These are phyloP conservation scores for Naegleria lovaniensis DNA, from an alignment of 208 protist genomes.

Conservation along the genomic window DNA sequence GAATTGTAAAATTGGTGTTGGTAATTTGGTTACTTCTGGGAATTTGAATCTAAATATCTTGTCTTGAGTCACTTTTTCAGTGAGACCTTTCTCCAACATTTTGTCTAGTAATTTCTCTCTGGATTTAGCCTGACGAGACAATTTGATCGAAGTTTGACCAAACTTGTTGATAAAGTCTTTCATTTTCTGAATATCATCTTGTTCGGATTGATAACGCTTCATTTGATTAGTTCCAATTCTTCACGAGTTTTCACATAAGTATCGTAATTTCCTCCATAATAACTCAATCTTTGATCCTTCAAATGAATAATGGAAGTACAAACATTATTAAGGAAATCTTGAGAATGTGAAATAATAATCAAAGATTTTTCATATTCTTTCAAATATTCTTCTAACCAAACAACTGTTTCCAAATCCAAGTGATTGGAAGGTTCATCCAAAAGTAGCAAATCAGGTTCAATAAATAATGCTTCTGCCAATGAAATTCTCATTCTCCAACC, in stretches of 20 bases:
- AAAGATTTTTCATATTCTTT: slow-evolving; percentile 85
- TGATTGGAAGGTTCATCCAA: slow-evolving; percentile 77
- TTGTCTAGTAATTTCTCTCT: slow-evolving; percentile 81
- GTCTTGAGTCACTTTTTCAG: slow-evolving; percentile 60
- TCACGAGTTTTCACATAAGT: slow-evolving; percentile 74
- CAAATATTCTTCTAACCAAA: slow-evolving; percentile 95
- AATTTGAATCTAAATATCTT: slow-evolving; percentile 79
- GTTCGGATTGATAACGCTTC: slow-evolving; percentile 72
- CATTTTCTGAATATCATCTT: slow-evolving; percentile 63
- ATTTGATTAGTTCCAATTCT: slow-evolving; percentile 74
- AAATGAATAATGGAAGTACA: slow-evolving; percentile 80
- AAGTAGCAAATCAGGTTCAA: slow-evolving; percentile 45
- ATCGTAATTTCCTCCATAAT: slow-evolving; percentile 81
- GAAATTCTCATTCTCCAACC: slow-evolving; percentile 96
- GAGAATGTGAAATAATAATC: slow-evolving; percentile 93
- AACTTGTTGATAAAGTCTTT: slow-evolving; percentile 86
- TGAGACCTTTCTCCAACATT: slow-evolving; percentile 65
- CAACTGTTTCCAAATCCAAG: slow-evolving; percentile 85
- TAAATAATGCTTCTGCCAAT: slow-evolving; percentile 84
- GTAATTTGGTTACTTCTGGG: slow-evolving; percentile 64
- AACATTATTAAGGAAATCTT: slow-evolving; percentile 90
- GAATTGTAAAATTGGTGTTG: slow-evolving; percentile 61
- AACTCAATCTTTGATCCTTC: slow-evolving; percentile 37
- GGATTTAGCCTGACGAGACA: slow-evolving; percentile 81
- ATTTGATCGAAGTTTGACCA: slow-evolving; percentile 66